Evolutionary conservation across 352 stramenopile genomes (phyloP).

Genomic region (Elongisporangium anandrum): DNA sequence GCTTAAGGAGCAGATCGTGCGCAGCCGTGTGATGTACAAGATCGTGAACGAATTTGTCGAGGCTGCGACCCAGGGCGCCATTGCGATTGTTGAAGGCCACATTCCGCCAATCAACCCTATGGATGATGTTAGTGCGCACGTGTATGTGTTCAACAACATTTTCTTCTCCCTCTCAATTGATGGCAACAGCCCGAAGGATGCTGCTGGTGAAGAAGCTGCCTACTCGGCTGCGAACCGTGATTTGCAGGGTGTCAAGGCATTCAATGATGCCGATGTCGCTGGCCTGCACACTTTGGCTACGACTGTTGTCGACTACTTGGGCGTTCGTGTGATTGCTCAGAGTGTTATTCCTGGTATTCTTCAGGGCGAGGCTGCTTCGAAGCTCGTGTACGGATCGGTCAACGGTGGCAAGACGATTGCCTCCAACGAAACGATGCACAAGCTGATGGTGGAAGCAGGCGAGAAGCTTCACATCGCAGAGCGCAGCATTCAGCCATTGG

Average conservation of each 20-base stretch:
- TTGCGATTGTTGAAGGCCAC: conserved; percentile 93
- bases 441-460: conserved; percentile 79
- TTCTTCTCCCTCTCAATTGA: conserved; percentile 95
- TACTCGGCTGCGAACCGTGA: conserved; percentile 88
- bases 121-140: conserved; percentile 89
- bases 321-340: conserved; percentile 93
- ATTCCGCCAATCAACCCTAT: conserved; percentile 96
- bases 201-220: conserved; percentile 66
- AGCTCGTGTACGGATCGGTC: conserved; percentile 94
- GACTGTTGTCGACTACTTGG: conserved; percentile 94
- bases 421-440: conserved; percentile 91
- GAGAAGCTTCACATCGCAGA: conserved; percentile 88
- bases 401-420: conserved; percentile 88
- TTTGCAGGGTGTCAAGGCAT: conserved; percentile 84
- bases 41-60: conserved; percentile 95
- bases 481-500: conserved; percentile 73
- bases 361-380: conserved; percentile 92
- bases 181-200: conserved; percentile 66
- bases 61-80: conserved; percentile 79
- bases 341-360: conserved; percentile 95
- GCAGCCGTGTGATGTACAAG: conserved; percentile 93
- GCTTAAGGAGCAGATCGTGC: conserved; percentile 89
- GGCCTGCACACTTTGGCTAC: conserved; percentile 93
- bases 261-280: conserved; percentile 90
- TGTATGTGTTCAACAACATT: conserved; percentile 98